Evolutionary conservation across 2,329 filamentous ascomycete species (phyloP).

Genomic region (Exophiala aquamarina): DNA sequence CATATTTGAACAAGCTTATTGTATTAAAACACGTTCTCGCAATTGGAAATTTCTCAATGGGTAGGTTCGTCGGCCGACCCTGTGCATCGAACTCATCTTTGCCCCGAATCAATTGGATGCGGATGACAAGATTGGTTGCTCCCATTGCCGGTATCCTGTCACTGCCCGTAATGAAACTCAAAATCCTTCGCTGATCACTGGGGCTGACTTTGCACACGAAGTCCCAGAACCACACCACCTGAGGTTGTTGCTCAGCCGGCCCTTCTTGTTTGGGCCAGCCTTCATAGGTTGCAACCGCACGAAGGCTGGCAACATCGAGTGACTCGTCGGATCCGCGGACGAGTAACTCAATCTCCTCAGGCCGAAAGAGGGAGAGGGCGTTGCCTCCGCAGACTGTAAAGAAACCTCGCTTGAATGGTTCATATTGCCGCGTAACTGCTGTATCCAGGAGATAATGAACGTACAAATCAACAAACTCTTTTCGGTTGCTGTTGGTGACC

Average conservation of each 20-base stretch:
- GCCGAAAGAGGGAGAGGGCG: constrained; percentile 79
- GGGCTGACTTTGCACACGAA: constrained; percentile 67
- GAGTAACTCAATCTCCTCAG: constrained; percentile 88
- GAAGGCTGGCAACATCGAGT: constrained; percentile 73
- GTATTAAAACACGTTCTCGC: constrained; percentile 92
- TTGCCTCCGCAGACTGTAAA: constrained; percentile 90
- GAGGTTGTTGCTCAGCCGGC: constrained; percentile 59
- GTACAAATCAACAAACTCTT: constrained; percentile 84
- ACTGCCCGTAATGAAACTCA: constrained; percentile 86
- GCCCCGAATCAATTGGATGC: constrained; percentile 25
- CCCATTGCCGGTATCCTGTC: constrained; percentile 89
- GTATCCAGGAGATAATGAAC: constrained; percentile 77
- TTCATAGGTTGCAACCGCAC: constrained; percentile 77
- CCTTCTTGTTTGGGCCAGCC: constrained; percentile 62
- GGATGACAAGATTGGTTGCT: constrained; percentile 72
- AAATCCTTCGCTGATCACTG: constrained; percentile 70
- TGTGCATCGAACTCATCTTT: constrained; percentile 15
- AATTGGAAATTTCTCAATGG: constrained; percentile 74
- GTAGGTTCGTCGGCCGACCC: constrained; percentile 31
- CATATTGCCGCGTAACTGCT: constrained; percentile 77
- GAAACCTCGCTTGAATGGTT: constrained; percentile 91
- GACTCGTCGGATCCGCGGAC: constrained; percentile 81
- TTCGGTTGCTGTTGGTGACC: constrained; percentile 81
- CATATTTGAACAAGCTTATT: constrained; percentile 73
- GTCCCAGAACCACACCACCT: constrained; percentile 86